phyloP scores from a whole-genome alignment of 441 rosid genomes.

The Corymbia calophylla region DNA sequence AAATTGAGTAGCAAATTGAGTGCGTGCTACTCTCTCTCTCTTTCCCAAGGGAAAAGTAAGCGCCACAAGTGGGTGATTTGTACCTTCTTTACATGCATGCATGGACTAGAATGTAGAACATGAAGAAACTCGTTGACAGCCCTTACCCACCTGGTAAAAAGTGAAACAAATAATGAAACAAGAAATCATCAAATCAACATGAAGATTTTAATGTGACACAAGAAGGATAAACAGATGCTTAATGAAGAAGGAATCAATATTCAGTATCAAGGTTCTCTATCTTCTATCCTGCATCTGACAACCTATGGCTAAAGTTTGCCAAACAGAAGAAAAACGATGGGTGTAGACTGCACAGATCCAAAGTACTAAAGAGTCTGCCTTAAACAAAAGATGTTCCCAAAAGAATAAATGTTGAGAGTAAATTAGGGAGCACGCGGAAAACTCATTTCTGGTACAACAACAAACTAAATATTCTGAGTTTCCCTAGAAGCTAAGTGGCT shows the following conservation, averaged over 20 bases:
- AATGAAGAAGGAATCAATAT: neutral
- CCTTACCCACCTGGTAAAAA: slow-evolving; percentile 70
- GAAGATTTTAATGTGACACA: neutral
- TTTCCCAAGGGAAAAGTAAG: neutral
- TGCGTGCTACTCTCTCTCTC: neutral
- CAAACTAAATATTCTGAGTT: neutral
- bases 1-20: neutral
- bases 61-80: no score
- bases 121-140: slow-evolving; percentile 61
- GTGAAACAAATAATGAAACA: neutral
- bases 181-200: neutral
- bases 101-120: slow-evolving; percentile 50
- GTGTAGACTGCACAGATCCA: neutral
- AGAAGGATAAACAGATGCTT: neutral
- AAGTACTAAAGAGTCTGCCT: neutral
- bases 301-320: neutral
- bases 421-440: neutral
- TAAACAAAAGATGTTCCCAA: neutral
- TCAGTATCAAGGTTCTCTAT: neutral
- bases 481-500: neutral
- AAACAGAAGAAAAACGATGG: neutral
- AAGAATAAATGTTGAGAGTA: neutral
- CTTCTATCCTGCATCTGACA: neutral
- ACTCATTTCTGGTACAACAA: neutral
- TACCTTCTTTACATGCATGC: slow-evolving; percentile 43